Conservation (phyloP, 2,329 filamentous ascomycete species). For the Tolypocladium capitatum region DNA sequence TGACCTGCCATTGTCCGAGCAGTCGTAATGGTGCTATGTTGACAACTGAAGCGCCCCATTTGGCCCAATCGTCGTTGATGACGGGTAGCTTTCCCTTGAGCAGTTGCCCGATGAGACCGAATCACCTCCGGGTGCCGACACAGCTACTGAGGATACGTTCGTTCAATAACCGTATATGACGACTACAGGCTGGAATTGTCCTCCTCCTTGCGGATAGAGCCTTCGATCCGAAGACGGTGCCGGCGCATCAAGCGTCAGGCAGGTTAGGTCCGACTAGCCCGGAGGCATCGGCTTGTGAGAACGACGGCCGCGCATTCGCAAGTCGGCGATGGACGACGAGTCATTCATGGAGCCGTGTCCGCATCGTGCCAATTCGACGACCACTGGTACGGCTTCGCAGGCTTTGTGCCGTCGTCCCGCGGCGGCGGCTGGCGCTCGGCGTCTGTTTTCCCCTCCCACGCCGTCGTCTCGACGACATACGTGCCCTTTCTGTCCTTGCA, state of each 20-base stretch:
- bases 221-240: neutral
- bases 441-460: constrained; percentile 37
- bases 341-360: constrained; percentile 14
- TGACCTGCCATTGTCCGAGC: neutral
- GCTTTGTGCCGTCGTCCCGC: constrained; percentile 6
- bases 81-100: neutral
- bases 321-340: neutral
- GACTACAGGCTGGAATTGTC: no score
- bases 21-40: neutral
- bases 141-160: neutral
- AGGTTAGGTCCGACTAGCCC: neutral
- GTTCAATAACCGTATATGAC: neutral
- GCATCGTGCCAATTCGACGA: constrained; percentile 21
- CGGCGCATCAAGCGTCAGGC: neutral
- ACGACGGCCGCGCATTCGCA: neutral
- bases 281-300: neutral
- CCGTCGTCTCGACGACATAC: constrained; percentile 51
- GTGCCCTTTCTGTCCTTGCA: constrained; percentile 43
- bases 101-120: neutral
- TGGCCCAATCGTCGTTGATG: neutral
- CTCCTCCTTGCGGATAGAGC: neutral
- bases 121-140: neutral
- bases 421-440: constrained; percentile 3
- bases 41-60: no score
- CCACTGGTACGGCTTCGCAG: constrained; percentile 16